These are phyloP conservation scores for Ensete ventricosum DNA, from an alignment of 176 grass and related monocot species.

Conservation along the genomic window DNA sequence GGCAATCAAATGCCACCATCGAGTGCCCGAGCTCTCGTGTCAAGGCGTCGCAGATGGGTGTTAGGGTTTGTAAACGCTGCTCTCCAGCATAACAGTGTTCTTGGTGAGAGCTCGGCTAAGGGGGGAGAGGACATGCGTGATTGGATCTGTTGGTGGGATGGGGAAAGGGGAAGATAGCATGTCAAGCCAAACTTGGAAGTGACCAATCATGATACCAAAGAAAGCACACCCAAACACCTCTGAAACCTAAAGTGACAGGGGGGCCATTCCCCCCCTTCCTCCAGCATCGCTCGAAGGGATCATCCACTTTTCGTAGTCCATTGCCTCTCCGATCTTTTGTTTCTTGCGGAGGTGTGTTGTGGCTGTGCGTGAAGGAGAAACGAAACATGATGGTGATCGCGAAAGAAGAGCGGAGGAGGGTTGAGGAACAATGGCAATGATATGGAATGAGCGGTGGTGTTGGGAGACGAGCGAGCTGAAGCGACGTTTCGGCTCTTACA, in stretches of 20 bases:
- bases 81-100: not conserved
- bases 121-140: not conserved
- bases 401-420: too few species aligned
- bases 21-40: too few species aligned
- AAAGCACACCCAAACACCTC: not conserved
- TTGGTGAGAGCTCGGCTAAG: not conserved
- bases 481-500: too few species aligned
- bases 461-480: too few species aligned
- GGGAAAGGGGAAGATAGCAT: not conserved
- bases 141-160: not conserved
- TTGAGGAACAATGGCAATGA: too few species aligned
- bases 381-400: not conserved
- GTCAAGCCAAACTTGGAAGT: not conserved
- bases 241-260: not conserved
- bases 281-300: not conserved
- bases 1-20: too few species aligned
- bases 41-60: not conserved
- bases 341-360: not conserved
- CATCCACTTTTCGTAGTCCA: not conserved
- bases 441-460: too few species aligned
- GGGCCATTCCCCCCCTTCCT: not conserved
- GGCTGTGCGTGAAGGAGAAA: not conserved
- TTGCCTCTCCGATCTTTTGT: not conserved
- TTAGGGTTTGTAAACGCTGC: too few species aligned
- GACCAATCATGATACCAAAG: constrained; percentile 28